Conservation (phyloP, 352 stramenopile species). For the Phytophthora fragariaefolia region DNA sequence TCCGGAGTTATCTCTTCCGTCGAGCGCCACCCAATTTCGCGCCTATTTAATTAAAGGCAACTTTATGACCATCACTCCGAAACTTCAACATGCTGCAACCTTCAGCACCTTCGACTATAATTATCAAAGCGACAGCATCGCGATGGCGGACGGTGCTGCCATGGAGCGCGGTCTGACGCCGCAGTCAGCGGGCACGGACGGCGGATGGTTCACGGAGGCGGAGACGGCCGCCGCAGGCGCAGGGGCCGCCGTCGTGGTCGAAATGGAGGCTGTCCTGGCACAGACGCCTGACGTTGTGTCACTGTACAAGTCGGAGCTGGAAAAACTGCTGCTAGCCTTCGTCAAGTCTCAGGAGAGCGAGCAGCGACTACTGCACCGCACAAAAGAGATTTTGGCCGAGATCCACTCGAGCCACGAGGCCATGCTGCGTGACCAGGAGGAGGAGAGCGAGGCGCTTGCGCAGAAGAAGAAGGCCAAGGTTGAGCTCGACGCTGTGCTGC, state of each 20-base stretch:
- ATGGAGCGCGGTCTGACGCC: slow-evolving; percentile 27
- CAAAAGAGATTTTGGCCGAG: slow-evolving; percentile 76
- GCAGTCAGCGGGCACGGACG: slow-evolving; percentile 17
- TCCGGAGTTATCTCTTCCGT: too few relatives aligned
- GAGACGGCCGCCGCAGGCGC: slow-evolving; percentile 11
- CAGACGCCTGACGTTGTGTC: slow-evolving; percentile 76
- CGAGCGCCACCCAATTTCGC: too few relatives aligned
- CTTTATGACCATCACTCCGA: not conserved
- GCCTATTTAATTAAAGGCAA: too few relatives aligned
- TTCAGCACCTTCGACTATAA: not conserved
- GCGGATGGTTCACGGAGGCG: slow-evolving; percentile 20
- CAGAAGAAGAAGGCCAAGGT: slow-evolving; percentile 78
- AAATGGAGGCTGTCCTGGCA: slow-evolving; percentile 76
- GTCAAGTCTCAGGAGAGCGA: slow-evolving; percentile 88
- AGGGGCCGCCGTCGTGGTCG: slow-evolving; percentile 46
- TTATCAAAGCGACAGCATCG: not conserved
- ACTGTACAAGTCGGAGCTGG: slow-evolving; percentile 80
- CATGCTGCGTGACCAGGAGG: slow-evolving; percentile 79
- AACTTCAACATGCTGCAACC: too few relatives aligned
- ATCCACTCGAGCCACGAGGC: slow-evolving; percentile 79
- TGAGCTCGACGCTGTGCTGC: slow-evolving; percentile 72
- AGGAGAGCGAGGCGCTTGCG: slow-evolving; percentile 71
- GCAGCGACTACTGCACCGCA: slow-evolving; percentile 67
- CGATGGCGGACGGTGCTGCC: slow-evolving; percentile 9
- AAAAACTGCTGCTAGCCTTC: slow-evolving; percentile 76